phyloP scores from a whole-genome alignment of 1,139 yeast species.

The Pichia norvegensis region DNA sequence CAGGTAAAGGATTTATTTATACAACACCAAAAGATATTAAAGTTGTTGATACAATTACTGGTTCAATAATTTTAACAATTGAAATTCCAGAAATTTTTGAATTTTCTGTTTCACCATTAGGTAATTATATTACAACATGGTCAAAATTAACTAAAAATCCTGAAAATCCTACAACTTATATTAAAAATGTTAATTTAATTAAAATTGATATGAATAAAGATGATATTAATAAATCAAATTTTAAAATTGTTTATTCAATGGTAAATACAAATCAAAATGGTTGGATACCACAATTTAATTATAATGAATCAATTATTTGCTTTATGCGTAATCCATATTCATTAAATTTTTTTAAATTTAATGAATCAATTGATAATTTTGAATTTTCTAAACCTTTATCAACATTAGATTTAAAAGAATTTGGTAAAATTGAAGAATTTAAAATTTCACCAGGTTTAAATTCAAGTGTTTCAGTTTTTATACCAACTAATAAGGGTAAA shows the following conservation, averaged over 20 bases:
- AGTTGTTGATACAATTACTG: conserved; percentile 50
- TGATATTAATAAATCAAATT: conserved; percentile 26
- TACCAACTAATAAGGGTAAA: conserved; percentile 75
- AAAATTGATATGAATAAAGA: conserved; percentile 10
- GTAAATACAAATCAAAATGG: conserved; percentile 78
- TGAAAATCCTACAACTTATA: conserved; percentile 59
- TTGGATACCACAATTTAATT: conserved; percentile 86
- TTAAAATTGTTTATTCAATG: conserved; percentile 49
- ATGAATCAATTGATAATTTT: conserved; percentile 24
- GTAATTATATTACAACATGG: conserved; percentile 84
- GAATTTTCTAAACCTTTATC: conserved; percentile 43
- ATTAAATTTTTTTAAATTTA: conserved; percentile 61
- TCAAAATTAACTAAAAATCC: conserved; percentile 64
- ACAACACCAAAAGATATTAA: conserved; percentile 50
- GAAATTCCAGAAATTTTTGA: conserved; percentile 64
- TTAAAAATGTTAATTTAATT: conserved; percentile 73
- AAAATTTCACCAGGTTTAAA: conserved; percentile 81
- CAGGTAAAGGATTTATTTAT: conserved; percentile 52
- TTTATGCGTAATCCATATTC: conserved; percentile 53
- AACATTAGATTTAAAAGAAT: conserved; percentile 40
- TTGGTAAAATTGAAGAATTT: conserved; percentile 52
- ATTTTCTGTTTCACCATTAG: conserved; percentile 78
- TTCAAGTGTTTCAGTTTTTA: conserved; percentile 86
- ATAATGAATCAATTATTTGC: conserved; percentile 63
- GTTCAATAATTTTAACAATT: conserved; percentile 37